Base-by-base conservation (phyloP, 768 basidiomycete genomes). In the Serendipita indica region DNA sequence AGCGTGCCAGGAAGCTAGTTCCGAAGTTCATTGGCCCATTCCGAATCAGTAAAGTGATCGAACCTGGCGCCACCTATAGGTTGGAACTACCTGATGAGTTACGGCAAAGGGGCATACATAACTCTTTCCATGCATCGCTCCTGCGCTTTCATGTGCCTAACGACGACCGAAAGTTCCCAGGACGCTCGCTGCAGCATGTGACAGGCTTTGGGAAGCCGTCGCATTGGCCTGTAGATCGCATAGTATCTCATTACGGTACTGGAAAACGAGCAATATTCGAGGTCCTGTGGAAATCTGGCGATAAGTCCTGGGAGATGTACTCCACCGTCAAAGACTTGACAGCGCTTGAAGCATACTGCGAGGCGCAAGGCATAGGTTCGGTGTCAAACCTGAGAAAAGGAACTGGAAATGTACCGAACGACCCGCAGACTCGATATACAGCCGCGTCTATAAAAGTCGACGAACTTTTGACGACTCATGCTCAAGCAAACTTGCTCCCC, bases 21-120 rank as follows among this genome's bases (percentile, higher is more conserved):
- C 72, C 72, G 0, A 77, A 78, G 52, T 75, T 76, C 57, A 71
- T 77, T 57, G 71, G 72, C 2, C 72, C 72, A 0, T 71, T 66
- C 52, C 62, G 59, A 16, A 63, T 67, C 60, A 5, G 32, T 60
- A 3, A 67, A 61, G 28, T 63, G 7, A 20, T 63, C 3, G 49
- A 46, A 0, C 64, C 68, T 12, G 64, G 62, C 0, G 62, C 63
- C 2, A 39, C 60, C 0, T 72, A 61, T 39, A n/a, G 39, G 0
- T 2, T 72, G 0, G 67, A 71, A 2, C 43, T 73, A 25, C 69
- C 71, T 0, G 1, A 39, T 0, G 62, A 65, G 0, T 27, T 74
- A 33, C 64, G 60, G 6, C 34, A 63, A 5, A 18, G 63, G 1
- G 64, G 68, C 0, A 63, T 74, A 1, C 69, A 69, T 54, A 65